phyloP scores from a whole-genome alignment of 2,329 filamentous ascomycete genomes.

The Microdochium trichocladiopsis region DNA sequence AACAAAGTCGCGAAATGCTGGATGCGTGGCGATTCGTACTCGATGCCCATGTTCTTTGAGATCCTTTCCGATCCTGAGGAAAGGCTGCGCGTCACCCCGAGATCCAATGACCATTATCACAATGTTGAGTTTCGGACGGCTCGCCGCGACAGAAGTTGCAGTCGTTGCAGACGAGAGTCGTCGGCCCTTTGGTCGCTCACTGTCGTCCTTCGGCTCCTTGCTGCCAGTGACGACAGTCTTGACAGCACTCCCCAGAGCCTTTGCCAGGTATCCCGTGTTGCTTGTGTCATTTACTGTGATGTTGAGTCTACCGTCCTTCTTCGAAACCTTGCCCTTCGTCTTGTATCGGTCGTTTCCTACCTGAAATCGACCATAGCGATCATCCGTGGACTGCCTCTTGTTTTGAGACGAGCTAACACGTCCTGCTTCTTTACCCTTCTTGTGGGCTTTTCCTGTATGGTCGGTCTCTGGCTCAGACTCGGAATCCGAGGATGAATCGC shows the following conservation, averaged over 20 bases:
- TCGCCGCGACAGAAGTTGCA: slow-evolving; percentile 18
- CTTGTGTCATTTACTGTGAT: slow-evolving; percentile 67
- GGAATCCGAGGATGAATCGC: slow-evolving; percentile 10
- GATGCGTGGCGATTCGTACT: slow-evolving; percentile 73
- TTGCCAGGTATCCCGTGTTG: slow-evolving; percentile 65
- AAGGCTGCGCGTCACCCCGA: slow-evolving; percentile 74
- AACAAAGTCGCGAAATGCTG: slow-evolving; percentile 69
- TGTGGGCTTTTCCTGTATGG: background rate
- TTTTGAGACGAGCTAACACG: slow-evolving; percentile 6
- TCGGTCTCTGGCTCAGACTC: slow-evolving; percentile 12
- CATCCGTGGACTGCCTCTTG: slow-evolving; percentile 9
- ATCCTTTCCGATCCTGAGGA: slow-evolving; percentile 66
- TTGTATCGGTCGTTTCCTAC: slow-evolving; percentile 58
- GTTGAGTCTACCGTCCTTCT: slow-evolving; percentile 61
- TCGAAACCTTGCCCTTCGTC: slow-evolving; percentile 54
- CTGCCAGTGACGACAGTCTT: slow-evolving; percentile 40
- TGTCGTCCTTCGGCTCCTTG: slow-evolving; percentile 11
- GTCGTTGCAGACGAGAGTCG: slow-evolving; percentile 22
- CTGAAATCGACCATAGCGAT: slow-evolving; percentile 45
- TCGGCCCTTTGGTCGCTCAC: slow-evolving; percentile 7
- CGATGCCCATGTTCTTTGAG: slow-evolving; percentile 68
- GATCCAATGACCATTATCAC: slow-evolving; percentile 81
- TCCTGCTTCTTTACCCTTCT: slow-evolving; percentile 1
- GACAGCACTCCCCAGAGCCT: slow-evolving; percentile 60
- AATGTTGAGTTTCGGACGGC: slow-evolving; percentile 59